These are phyloP conservation scores for Plasmodium malariae DNA, from an alignment of 169 alveolate species.

Conservation along the genomic window DNA sequence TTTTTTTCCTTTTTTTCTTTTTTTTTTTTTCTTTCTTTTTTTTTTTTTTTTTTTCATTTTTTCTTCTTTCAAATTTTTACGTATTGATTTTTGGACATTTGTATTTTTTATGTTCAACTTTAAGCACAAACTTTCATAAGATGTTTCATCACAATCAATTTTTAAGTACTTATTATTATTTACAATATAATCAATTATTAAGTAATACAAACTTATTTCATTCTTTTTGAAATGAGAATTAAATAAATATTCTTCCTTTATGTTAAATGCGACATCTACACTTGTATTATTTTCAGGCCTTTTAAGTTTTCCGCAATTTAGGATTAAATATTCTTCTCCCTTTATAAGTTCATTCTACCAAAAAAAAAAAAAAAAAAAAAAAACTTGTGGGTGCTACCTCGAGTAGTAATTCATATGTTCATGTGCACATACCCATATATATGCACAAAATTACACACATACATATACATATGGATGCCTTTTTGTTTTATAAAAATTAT, in stretches of 20 bases:
- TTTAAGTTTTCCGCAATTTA: conserved; percentile 35
- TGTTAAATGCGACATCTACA: neutral
- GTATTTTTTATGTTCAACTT: conserved; percentile 49
- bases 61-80: conserved; percentile 40
- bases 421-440: no score
- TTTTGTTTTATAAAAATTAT: neutral
- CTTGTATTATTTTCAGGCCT: conserved; percentile 2
- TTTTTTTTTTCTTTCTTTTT: conserved; percentile 1
- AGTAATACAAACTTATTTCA: conserved; percentile 60
- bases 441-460: neutral
- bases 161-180: conserved; percentile 52
- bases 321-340: conserved; percentile 63
- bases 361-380: neutral
- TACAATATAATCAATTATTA: conserved; percentile 53
- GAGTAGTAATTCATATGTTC: no score
- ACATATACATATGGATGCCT: neutral
- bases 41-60: neutral
- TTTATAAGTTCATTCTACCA: conserved; percentile 58
- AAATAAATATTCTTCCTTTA: conserved; percentile 63
- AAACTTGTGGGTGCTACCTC: neutral
- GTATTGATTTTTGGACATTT: conserved; percentile 55
- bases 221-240: conserved; percentile 50
- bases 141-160: conserved; percentile 22
- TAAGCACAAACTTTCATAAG: conserved; percentile 55
- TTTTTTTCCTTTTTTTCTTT: neutral